Percentiles rank a stretch among this genome's conserved stretches.
Conservation (phyloP, 768 basidiomycete species). For the Coprinellus aureogranulatus region DNA sequence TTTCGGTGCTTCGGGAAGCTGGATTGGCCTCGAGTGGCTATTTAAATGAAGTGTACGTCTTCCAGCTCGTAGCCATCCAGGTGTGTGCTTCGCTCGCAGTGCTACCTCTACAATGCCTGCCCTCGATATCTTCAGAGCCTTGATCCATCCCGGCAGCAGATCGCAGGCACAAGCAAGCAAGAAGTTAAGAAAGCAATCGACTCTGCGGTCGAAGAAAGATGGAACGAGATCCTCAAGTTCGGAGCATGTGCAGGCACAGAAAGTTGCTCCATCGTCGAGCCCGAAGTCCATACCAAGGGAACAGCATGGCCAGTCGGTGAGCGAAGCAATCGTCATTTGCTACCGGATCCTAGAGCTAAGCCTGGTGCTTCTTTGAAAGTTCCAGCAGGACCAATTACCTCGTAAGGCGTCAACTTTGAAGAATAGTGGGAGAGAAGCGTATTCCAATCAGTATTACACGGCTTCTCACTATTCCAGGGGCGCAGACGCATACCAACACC, state of each 20-base stretch:
- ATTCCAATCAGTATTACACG: background rate
- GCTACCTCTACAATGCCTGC: background rate
- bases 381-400: background rate
- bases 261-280: background rate
- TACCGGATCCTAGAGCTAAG: background rate
- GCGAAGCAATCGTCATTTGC: background rate
- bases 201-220: background rate
- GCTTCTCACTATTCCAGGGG: background rate
- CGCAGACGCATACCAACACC: background rate
- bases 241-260: background rate
- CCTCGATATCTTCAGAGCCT: slow-evolving; percentile 5
- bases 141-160: background rate
- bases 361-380: background rate
- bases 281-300: background rate
- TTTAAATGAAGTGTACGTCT: background rate
- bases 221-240: background rate
- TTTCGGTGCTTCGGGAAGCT: background rate
- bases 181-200: slow-evolving; percentile 3
- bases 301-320: background rate
- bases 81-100: background rate
- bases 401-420: background rate
- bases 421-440: background rate
- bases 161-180: background rate
- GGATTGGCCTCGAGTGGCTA: background rate
- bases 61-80: background rate